Percentiles rank a stretch among this genome's conserved stretches.
phyloP scores from a whole-genome alignment of 495 filamentous ascomycete species.

The Podospora bellae-mahoneyi region DNA sequence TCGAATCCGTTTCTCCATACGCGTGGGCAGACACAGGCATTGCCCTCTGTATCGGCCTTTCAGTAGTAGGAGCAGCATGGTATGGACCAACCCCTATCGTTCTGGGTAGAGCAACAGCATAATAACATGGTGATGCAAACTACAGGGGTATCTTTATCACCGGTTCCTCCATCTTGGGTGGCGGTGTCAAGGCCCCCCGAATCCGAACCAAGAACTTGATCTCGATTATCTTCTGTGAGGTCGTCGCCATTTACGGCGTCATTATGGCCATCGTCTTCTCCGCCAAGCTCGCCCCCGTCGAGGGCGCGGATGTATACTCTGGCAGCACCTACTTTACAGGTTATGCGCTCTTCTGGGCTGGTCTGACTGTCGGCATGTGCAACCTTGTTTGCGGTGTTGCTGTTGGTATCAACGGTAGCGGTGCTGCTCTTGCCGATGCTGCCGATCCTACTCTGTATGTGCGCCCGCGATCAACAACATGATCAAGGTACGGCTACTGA shows the following conservation, averaged over 20 bases:
- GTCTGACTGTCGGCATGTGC: constrained; percentile 88
- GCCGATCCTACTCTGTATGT: constrained; percentile 86
- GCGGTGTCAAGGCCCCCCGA: constrained; percentile 89
- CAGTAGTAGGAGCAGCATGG: constrained; percentile 97
- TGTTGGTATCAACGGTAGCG: constrained; percentile 96
- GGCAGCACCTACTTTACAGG: constrained; percentile 88
- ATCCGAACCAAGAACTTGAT: constrained; percentile 99
- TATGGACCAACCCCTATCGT: constrained; percentile 42
- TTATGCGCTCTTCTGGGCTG: constrained; percentile 93
- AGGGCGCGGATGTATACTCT: constrained; percentile 60
- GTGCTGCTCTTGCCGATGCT: constrained; percentile 93
- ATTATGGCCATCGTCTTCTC: constrained; percentile 99
- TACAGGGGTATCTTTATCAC: constrained; percentile 97
- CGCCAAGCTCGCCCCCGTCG: constrained; percentile 70
- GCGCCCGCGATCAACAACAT: not conserved
- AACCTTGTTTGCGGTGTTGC: constrained; percentile 95
- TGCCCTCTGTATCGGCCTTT: constrained; percentile 89
- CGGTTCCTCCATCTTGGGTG: constrained; percentile 96
- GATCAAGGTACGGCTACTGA: constrained; percentile 20
- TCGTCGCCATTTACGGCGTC: constrained; percentile 99
- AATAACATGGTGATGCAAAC: constrained; percentile 23
- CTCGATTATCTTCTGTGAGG: constrained; percentile 99
- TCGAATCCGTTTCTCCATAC: constrained; percentile 91
- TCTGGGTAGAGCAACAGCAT: constrained; percentile 15
- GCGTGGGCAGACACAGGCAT: constrained; percentile 91